Evolutionary conservation across 2,329 filamentous ascomycete genomes (phyloP).

Genomic region (Ophiostoma fasciatum): DNA sequence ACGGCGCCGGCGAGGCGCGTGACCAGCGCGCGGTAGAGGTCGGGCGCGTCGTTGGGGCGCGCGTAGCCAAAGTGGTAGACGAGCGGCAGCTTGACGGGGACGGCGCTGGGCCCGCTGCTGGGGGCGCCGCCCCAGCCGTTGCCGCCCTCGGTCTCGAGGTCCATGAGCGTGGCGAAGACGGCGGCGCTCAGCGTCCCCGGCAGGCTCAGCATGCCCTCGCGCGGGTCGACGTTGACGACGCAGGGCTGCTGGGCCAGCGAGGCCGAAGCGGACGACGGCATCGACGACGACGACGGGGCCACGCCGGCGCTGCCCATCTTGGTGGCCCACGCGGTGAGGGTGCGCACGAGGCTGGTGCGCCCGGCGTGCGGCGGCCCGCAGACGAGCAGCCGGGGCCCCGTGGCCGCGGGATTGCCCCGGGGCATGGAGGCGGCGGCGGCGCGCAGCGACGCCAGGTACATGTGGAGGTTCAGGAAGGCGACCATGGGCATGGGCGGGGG

Average conservation of each 20-base stretch:
- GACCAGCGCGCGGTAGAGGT: slow-evolving; percentile 58
- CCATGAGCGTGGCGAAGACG: slow-evolving; percentile 76
- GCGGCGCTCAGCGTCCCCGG: slow-evolving; percentile 74
- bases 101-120: slow-evolving; percentile 73
- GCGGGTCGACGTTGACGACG: slow-evolving; percentile 72
- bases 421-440: slow-evolving; percentile 36
- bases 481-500: slow-evolving; percentile 40
- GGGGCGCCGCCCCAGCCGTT: slow-evolving; percentile 74
- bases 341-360: slow-evolving; percentile 70
- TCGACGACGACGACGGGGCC: neutral
- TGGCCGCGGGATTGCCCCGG: slow-evolving; percentile 26
- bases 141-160: slow-evolving; percentile 62
- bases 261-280: neutral
- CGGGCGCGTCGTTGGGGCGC: slow-evolving; percentile 56
- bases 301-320: slow-evolving; percentile 36
- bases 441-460: slow-evolving; percentile 63
- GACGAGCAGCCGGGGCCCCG: slow-evolving; percentile 69
- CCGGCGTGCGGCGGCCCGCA: slow-evolving; percentile 65
- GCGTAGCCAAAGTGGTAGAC: slow-evolving; percentile 77
- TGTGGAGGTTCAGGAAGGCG: slow-evolving; percentile 73
- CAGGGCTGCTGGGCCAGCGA: slow-evolving; percentile 45
- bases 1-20: slow-evolving; percentile 67
- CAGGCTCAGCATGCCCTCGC: slow-evolving; percentile 62
- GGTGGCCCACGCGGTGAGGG: slow-evolving; percentile 65
- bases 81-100: slow-evolving; percentile 83